Percentiles rank a stretch among this genome's conserved stretches.
phyloP scores from a whole-genome alignment of 805 yeast species.

The Hanseniaspora hatyaiensis region DNA sequence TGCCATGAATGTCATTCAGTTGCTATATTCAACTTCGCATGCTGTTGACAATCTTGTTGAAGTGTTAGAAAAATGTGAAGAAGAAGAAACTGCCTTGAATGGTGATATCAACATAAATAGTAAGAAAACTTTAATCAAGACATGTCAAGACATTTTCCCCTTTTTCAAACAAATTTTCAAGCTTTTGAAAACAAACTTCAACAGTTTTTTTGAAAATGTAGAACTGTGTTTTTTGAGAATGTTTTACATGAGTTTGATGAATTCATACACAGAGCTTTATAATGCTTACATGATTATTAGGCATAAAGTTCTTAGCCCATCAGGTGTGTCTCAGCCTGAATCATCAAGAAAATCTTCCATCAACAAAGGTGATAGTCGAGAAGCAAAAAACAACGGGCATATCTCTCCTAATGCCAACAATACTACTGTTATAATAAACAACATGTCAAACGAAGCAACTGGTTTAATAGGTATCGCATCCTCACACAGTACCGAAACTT shows the following conservation, averaged over 20 bases:
- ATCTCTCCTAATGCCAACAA: background rate
- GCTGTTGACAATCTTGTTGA: slow-evolving; percentile 48
- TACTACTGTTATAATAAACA: background rate
- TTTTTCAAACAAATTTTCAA: slow-evolving; percentile 44
- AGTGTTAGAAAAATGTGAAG: slow-evolving; percentile 42
- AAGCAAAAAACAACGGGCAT: slow-evolving; percentile 17
- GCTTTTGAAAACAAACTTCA: slow-evolving; percentile 38
- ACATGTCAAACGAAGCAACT: background rate
- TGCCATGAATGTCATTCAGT: slow-evolving; percentile 43
- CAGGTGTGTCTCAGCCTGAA: slow-evolving; percentile 13
- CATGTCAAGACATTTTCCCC: slow-evolving; percentile 31
- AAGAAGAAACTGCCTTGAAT: slow-evolving; percentile 25
- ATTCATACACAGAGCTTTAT: slow-evolving; percentile 53
- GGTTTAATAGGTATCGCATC: background rate
- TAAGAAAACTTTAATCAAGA: slow-evolving; percentile 31
- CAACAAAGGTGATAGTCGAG: background rate
- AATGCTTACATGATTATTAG: slow-evolving; percentile 44
- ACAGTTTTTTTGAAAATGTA: slow-evolving; percentile 40
- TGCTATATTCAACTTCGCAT: slow-evolving; percentile 41
- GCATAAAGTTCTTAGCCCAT: too few species aligned
- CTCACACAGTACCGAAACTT: background rate
- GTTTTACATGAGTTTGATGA: slow-evolving; percentile 48
- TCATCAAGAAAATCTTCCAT: slow-evolving; percentile 10
- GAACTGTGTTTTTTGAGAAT: slow-evolving; percentile 57
- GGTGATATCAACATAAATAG: slow-evolving; percentile 22